Percentiles rank a stretch among this genome's conserved stretches.
phyloP scores from a whole-genome alignment of 106 monocot genomes.

The Allium sativum region DNA sequence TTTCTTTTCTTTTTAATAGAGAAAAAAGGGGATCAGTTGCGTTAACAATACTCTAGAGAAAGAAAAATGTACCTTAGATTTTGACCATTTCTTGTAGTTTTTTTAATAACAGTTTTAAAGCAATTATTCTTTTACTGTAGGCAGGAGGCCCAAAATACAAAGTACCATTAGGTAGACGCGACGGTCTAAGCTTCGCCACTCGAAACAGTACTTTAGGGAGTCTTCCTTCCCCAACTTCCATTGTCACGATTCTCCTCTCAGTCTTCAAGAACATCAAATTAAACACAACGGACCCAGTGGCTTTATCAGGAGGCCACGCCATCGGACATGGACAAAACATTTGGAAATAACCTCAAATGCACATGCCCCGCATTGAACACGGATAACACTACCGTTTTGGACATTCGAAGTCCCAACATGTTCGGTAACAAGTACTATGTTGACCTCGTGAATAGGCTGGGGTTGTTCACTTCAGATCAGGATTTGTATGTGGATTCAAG shows the following conservation, averaged over 20 bases:
- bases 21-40: too few species aligned
- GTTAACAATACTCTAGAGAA: too few species aligned
- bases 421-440: slow-evolving; percentile 44
- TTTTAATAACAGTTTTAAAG: too few species aligned
- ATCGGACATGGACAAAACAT: slow-evolving; percentile 31
- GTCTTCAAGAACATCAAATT: slow-evolving; percentile 22
- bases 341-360: slow-evolving; percentile 5
- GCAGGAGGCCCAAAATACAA: slow-evolving; percentile 27
- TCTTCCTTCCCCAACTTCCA: slow-evolving; percentile 26
- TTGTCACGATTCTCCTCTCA: slow-evolving; percentile 21
- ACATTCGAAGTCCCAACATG: slow-evolving; percentile 15
- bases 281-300: slow-evolving; percentile 32
- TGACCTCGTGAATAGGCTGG: slow-evolving; percentile 23
- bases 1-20: too few species aligned
- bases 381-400: slow-evolving; percentile 15
- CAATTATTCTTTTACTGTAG: slow-evolving; percentile 2
- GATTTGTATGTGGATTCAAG: slow-evolving; percentile 22
- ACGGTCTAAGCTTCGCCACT: slow-evolving; percentile 30
- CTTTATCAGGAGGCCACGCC: slow-evolving; percentile 55
- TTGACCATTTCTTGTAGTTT: too few species aligned
- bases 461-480: slow-evolving; percentile 49
- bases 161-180: slow-evolving; percentile 41
- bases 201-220: slow-evolving; percentile 7
- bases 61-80: too few species aligned
- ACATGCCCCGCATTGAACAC: slow-evolving; percentile 18